Evolutionary conservation across 73 alveolate genomes (phyloP).

Genomic region (Symbiodinium pilosum): DNA sequence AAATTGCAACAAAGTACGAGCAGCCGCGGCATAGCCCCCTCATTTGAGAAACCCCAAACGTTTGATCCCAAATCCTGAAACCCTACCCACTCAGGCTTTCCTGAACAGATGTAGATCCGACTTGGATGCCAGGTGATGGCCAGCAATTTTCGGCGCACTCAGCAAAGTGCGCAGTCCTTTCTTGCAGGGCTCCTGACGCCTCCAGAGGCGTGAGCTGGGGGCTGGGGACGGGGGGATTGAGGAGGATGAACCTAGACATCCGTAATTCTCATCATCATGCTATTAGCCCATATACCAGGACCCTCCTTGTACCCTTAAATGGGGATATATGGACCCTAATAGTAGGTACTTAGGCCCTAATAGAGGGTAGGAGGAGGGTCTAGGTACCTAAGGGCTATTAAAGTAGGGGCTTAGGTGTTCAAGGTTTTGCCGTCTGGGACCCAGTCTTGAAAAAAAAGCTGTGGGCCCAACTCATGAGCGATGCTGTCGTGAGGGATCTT

Average conservation of each 20-base stretch:
- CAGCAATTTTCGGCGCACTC: constrained; percentile 77
- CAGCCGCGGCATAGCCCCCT: no score
- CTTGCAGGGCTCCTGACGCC: constrained; percentile 23
- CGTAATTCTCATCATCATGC: not conserved
- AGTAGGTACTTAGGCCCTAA: not conserved
- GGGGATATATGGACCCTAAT: no score
- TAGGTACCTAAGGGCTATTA: no score
- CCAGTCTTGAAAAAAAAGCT: no score
- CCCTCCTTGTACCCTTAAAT: no score
- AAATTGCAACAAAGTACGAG: no score
- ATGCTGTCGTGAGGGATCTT: no score
- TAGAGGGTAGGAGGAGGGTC: not conserved
- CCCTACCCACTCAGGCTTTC: not conserved
- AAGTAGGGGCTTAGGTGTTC: no score
- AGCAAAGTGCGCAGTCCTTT: constrained; percentile 76
- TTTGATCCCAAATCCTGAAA: not conserved
- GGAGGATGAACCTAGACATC: not conserved
- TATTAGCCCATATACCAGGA: not conserved
- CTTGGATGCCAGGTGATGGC: constrained; percentile 16
- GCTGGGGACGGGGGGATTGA: no score
- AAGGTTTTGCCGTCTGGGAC: no score
- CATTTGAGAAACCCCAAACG: not conserved
- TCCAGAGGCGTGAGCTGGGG: constrained; percentile 10
- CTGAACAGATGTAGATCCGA: not conserved
- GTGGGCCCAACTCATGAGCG: no score